Base-by-base conservation (phyloP, 2,329 filamentous ascomycete genomes). In the Clarireedia sp. region DNA sequence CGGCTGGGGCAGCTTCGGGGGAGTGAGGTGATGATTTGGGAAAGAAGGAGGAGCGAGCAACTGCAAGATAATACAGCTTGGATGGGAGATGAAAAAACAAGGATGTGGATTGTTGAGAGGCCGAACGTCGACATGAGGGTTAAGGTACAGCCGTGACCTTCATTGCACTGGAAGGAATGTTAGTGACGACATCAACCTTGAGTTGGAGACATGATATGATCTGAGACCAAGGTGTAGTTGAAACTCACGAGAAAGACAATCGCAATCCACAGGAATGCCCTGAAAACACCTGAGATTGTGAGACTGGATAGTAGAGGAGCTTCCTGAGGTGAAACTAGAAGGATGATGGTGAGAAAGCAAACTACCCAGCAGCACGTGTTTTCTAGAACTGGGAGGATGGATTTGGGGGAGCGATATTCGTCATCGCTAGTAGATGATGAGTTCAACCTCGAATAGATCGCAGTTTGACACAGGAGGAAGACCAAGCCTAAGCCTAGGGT, bases 341-440 rank as follows among this genome's bases (percentile, higher is more conserved):
- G 45, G 9, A 54, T 54, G 16, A 49, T 29, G 12, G 52, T 49
- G 5, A 49, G 36, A 26, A 54, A 50, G 46, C 45, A 54, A 17
- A 54, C 46, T n/a, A 50, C 23, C 52, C 52, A 54, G 45, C 52
- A 54, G n/a, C 52, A 54, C 24, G 52, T 54, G 21, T 21, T 40
- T n/a, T 54, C 45, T 12, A 54, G 16, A 12, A 38, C 10, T 4
- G 23, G 38, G 41, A 54, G 36, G 5, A 54, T 17, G 9, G 49
- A 23, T 36, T 43, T 24, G 10, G 24, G 4, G 14, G 45, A 23
- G 5, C 17, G 9, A 1, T 17, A 4, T n/a, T 54, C 44, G 14
- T 36, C 24, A 24, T 9, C 6, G 9, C 1, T 14, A 14, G 9
- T 9, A 16, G 5, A n/a, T 3, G 37, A 21, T 1, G 26, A 7